Evolutionary conservation across 176 grass and related monocot species (phyloP).

Genomic region (Rhynchospora tenuis): DNA sequence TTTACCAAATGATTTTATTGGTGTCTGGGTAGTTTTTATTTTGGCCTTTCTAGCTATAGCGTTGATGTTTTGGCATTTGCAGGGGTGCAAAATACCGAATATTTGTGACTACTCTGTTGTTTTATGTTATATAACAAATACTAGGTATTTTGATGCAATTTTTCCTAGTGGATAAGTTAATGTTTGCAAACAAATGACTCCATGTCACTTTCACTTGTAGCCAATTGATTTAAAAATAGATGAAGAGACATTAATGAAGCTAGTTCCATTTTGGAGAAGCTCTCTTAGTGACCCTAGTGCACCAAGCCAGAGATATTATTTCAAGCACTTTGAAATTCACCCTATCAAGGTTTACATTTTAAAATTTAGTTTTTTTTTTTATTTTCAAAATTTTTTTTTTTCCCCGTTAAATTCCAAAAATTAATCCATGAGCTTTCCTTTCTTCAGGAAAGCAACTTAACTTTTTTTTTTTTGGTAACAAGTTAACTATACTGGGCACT

Average conservation of each 20-base stretch:
- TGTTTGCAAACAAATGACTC: constrained; percentile 5
- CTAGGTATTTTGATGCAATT: neutral
- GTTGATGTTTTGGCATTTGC: neutral
- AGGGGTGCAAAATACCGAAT: neutral
- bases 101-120: constrained; percentile 3
- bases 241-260: constrained; percentile 83
- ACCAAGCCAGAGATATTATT: constrained; percentile 59
- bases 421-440: neutral
- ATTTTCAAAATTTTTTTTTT: neutral
- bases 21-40: neutral
- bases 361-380: constrained; percentile 26
- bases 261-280: constrained; percentile 85
- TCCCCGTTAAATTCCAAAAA: neutral
- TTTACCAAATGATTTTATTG: neutral
- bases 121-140: constrained; percentile 18
- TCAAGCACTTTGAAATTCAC: constrained; percentile 83
- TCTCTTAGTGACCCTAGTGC: constrained; percentile 51
- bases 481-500: neutral
- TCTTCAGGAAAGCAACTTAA: neutral
- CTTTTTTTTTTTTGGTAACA: neutral
- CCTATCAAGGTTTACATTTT: constrained; percentile 64
- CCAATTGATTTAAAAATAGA: constrained; percentile 80
- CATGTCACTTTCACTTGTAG: constrained; percentile 31
- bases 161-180: neutral
- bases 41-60: neutral